These are phyloP conservation scores for Nicotiana tomentosiformis DNA, from an alignment of 257 asterid genomes.

Conservation along the genomic window DNA sequence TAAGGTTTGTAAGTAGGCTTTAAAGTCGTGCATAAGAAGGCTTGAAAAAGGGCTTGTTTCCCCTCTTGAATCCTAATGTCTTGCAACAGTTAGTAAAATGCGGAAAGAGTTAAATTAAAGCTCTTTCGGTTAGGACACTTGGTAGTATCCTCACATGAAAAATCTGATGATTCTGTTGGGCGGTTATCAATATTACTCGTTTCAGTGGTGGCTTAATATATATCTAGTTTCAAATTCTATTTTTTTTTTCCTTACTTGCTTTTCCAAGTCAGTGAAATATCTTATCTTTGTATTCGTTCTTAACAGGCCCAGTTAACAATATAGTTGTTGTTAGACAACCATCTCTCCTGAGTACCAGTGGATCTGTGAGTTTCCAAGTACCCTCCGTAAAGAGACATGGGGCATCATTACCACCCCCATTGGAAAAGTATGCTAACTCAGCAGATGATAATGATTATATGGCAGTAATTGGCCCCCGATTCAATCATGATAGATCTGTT, in stretches of 20 bases:
- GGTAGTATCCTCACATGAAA: not conserved
- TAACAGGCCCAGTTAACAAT: conserved; percentile 73
- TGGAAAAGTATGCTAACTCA: conserved; percentile 53
- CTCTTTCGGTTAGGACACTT: not conserved
- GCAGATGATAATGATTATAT: conserved; percentile 42
- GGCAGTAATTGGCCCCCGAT: conserved; percentile 37
- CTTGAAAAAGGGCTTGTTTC: not conserved
- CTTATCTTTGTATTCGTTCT: conserved; percentile 14
- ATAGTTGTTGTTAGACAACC: conserved; percentile 57
- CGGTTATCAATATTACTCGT: not conserved
- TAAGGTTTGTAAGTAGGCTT: not conserved
- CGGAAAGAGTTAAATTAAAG: not conserved
- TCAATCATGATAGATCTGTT: conserved; percentile 23
- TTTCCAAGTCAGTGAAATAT: not conserved
- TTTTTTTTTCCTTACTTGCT: not conserved
- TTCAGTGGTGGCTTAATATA: not conserved
- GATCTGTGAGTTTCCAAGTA: conserved; percentile 26
- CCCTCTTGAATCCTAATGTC: not conserved
- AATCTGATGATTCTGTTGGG: not conserved
- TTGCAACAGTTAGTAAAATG: not conserved
- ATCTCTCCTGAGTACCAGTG: conserved; percentile 30
- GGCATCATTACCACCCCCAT: conserved; percentile 46
- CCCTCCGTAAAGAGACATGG: conserved; percentile 41
- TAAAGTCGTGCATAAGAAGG: not conserved
- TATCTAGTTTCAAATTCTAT: not conserved